Evolutionary conservation across 306 rosid genomes (phyloP).

Genomic region (Coriaria nepalensis): DNA sequence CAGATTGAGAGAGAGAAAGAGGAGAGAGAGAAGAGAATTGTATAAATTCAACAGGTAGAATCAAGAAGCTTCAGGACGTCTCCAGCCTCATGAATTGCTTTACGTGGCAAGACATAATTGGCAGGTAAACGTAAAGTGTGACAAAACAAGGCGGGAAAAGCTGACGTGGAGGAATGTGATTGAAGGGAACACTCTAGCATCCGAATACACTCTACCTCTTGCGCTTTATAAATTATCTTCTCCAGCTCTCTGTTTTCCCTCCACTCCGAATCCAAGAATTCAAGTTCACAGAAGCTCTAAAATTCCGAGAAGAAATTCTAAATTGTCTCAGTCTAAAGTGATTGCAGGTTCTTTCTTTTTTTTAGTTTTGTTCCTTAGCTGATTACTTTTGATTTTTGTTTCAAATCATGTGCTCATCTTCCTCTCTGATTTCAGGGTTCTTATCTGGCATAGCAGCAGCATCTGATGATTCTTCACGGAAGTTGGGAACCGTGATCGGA

Average conservation of each 20-base stretch:
- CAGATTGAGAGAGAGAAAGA: too few relatives aligned
- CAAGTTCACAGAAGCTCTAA: too few relatives aligned
- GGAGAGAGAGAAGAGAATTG: too few relatives aligned
- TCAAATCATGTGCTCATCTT: neutral
- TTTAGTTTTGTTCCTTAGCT: neutral
- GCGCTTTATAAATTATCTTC: too few relatives aligned
- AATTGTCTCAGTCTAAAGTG: too few relatives aligned
- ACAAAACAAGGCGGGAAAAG: neutral
- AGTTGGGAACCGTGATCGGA: conserved; percentile 34
- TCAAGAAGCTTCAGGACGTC: conserved; percentile 20
- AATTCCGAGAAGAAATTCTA: too few relatives aligned
- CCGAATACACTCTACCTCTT: too few relatives aligned
- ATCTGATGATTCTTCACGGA: conserved; percentile 14
- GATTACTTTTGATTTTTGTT: neutral
- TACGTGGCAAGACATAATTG: conserved; percentile 9
- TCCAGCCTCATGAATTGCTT: neutral
- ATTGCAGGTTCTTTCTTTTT: conserved; percentile 11
- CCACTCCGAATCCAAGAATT: too few relatives aligned
- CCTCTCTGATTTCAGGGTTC: conserved; percentile 10
- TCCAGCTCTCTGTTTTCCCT: too few relatives aligned
- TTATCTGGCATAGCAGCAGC: conserved; percentile 20
- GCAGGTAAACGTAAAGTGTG: neutral
- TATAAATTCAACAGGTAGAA: too few relatives aligned
- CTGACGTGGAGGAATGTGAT: conserved; percentile 4
- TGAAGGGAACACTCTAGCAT: conserved; percentile 20